phyloP scores from a whole-genome alignment of 805 yeast species.

The Debaryomyces prosopidis region DNA sequence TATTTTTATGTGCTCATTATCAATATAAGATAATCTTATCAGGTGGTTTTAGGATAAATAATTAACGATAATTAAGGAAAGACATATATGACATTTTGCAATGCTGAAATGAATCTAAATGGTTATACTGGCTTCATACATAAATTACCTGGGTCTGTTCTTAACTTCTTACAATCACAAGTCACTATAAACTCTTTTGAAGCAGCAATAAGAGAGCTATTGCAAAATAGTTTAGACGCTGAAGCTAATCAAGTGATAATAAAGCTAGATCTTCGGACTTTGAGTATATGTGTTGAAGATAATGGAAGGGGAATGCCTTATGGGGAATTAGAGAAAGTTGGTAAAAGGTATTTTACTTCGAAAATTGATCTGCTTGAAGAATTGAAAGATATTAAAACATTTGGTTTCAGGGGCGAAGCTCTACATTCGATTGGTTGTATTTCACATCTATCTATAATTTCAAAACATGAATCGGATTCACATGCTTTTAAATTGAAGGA shows the following conservation, averaged over 20 bases:
- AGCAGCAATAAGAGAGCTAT: constrained; percentile 48
- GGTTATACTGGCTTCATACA: background rate
- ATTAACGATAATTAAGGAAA: too few relatives aligned
- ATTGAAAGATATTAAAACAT: constrained; percentile 39
- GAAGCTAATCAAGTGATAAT: constrained; percentile 41
- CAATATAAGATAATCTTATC: too few relatives aligned
- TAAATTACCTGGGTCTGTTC: constrained; percentile 13
- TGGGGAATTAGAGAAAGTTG: constrained; percentile 48
- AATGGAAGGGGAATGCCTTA: constrained; percentile 70
- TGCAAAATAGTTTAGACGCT: constrained; percentile 60
- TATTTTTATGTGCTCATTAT: too few relatives aligned
- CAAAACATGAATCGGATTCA: constrained; percentile 31
- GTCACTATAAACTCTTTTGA: constrained; percentile 31
- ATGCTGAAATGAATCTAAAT: too few relatives aligned
- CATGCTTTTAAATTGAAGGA: constrained; percentile 2
- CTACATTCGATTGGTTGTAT: constrained; percentile 53
- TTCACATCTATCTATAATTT: constrained; percentile 46
- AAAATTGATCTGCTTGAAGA: constrained; percentile 44
- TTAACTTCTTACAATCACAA: constrained; percentile 28
- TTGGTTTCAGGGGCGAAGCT: constrained; percentile 79
- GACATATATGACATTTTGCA: too few relatives aligned
- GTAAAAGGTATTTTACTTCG: constrained; percentile 54
- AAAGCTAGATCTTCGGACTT: constrained; percentile 27
- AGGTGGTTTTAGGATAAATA: too few relatives aligned
- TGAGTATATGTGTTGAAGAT: constrained; percentile 52